These are phyloP conservation scores for Astathelohania contejeani DNA, from an alignment of 371 early-diverging fungal genomes.

Conservation along the genomic window DNA sequence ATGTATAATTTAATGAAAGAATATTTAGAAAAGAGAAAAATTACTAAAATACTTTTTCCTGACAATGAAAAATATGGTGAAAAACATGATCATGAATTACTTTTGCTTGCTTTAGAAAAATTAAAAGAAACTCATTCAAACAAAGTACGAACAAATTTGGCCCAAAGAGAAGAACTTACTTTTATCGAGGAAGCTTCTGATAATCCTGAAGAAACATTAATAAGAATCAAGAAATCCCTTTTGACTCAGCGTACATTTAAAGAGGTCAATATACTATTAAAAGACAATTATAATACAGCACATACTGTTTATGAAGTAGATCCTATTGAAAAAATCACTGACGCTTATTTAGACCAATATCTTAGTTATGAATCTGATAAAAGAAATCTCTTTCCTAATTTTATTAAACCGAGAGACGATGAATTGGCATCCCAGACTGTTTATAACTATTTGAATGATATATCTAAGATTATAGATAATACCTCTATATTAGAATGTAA, in stretches of 20 bases:
- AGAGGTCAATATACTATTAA: conserved; percentile 92
- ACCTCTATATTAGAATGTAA: conserved; percentile 79
- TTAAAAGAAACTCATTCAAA: conserved; percentile 83
- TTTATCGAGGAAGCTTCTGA: conserved; percentile 89
- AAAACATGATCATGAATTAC: conserved; percentile 86
- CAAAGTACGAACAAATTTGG: conserved; percentile 75
- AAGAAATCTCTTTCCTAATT: conserved; percentile 73
- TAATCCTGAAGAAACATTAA: conserved; percentile 76
- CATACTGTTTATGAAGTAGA: conserved; percentile 87
- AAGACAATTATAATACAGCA: conserved; percentile 80
- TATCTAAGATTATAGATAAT: conserved; percentile 86
- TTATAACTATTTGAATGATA: conserved; percentile 90
- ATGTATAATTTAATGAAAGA: conserved; percentile 86
- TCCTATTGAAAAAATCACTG: conserved; percentile 89
- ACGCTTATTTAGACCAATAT: conserved; percentile 92
- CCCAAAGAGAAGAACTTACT: conserved; percentile 84
- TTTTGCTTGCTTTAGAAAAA: conserved; percentile 77
- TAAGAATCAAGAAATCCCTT: conserved; percentile 77
- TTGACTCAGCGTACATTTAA: conserved; percentile 92
- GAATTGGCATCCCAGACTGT: conserved; percentile 83
- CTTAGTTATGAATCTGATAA: conserved; percentile 86
- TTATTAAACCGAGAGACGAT: conserved; percentile 88
- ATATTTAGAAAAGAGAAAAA: conserved; percentile 86
- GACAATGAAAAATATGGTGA: conserved; percentile 87
- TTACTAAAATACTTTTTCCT: conserved; percentile 91